These are phyloP conservation scores for Exophiala alcalophila DNA, from an alignment of 2,329 filamentous ascomycete species.

Conservation along the genomic window DNA sequence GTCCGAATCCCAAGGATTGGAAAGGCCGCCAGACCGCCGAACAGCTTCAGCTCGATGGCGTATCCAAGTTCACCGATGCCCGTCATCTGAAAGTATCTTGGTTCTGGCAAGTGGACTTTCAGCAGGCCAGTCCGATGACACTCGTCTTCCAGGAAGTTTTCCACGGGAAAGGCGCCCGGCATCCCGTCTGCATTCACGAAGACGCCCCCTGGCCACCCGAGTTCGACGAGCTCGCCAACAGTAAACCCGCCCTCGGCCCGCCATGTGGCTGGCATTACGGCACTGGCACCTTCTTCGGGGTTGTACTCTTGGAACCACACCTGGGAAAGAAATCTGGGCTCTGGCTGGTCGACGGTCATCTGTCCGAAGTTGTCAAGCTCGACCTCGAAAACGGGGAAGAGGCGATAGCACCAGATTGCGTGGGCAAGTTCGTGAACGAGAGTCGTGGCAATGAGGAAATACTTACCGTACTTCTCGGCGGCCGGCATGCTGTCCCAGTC, in stretches of 20 bases:
- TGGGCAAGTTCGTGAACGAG: slow-evolving; percentile 14
- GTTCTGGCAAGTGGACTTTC: no score
- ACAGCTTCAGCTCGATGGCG: slow-evolving; percentile 10
- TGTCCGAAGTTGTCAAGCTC: not conserved
- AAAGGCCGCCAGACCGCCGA: slow-evolving; percentile 1
- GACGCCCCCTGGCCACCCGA: no score
- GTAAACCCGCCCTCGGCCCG: no score
- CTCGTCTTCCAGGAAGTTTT: no score
- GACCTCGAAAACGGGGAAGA: not conserved
- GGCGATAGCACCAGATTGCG: slow-evolving; percentile 12
- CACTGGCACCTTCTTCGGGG: no score
- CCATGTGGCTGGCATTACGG: no score
- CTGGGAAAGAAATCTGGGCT: not conserved
- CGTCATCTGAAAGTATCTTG: no score
- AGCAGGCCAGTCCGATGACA: no score
- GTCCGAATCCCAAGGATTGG: slow-evolving; percentile 3
- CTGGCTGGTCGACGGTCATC: not conserved
- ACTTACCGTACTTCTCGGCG: slow-evolving; percentile 4
- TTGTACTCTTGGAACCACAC: not conserved
- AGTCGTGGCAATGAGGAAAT: slow-evolving; percentile 7
- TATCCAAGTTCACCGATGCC: slow-evolving; percentile 13
- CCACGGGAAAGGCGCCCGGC: no score
- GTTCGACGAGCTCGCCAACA: no score
- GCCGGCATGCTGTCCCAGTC: slow-evolving; percentile 8
- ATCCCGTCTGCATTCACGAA: not conserved